Base-by-base conservation (phyloP, 495 filamentous ascomycete species). In the Talaromyces thailandensis region DNA sequence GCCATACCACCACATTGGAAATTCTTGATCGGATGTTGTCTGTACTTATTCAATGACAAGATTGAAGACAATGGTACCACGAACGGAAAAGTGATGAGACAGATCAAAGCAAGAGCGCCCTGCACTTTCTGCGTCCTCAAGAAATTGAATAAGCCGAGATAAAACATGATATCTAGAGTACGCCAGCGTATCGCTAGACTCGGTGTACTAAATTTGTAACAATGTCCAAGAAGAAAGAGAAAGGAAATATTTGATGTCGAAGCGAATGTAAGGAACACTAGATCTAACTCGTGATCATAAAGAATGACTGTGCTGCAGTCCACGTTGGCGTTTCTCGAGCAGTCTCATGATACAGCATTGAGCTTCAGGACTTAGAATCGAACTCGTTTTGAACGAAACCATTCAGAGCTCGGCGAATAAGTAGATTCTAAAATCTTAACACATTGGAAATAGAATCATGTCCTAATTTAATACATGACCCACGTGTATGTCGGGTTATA, bases 1-100 rank as follows among this genome's bases (percentile, higher is more conserved):
- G 23, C 21, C 51, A 57, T 63, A 63, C 61, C 61, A 31, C 61
- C 61, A 50, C 61, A 63, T 45, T 64, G 56, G 29, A 52, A 31
- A 32, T 24, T 18, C n/a, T 32, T 60, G 16, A 26, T 51, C 14
- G 37, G 59, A 61, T 61, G 45, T 35, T 31, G 40, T 32, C 21
- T 29, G 43, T 61, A 21, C 4, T 31, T 61, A 31, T 18, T 51
- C 11, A 52, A 25, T 12, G 24, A 51, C 28, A 61, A 23, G 31
- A 61, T 52, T n/a, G 59, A 61, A 12, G 45, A 61, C 28, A 61
- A 29, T 11, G 59, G 59, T 2, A 61, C 25, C 11, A 61, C 25
- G 32, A 61, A 52, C 32, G 59, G 59, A 35, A 50, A 61, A 11
- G 59, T 61, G 25, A 61, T 31, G 21, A 61, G 43, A 52, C 59